Evolutionary conservation across 495 filamentous ascomycete genomes (phyloP), one percentile per base, ranked within the genome.

Genomic region (Xylaria grammica): DNA sequence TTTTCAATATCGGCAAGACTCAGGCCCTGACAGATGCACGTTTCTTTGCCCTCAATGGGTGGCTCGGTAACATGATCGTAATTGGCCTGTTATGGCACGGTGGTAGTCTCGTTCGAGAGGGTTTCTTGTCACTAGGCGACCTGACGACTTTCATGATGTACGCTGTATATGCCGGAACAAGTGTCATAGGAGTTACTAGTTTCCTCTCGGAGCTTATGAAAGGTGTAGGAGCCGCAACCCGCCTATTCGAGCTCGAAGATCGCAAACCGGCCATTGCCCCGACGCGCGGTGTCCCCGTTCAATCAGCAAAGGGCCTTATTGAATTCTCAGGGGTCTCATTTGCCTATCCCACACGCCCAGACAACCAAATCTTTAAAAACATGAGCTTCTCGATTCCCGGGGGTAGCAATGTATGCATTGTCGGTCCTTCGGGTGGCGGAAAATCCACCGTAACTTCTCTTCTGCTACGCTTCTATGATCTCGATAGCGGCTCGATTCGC

Each of bases 181-280:
- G 90, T 78, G 86, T 99, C 65, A 96, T 98, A 67, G 95, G 95
- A 3, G 80, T 99, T 10, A 96, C 93, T 34, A 91, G 90, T 68
- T 99, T 99, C 79, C 97, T 97, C 80, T 97, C 93, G 10, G 95
- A 99, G 74, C 85, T 99, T 20, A 98, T 97, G 95, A 98, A 98
- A 73, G 96, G 96, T 42, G 95, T 97, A 24, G 95, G 95, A 68
- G 95, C 95, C 40, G 96, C 95, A 13, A 94, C 89, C 70, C 91
- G 95, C 27, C 83, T 99, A 7, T 99, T 99, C 72, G 95, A 99
- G 73, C 83, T 99, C 5, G 94, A 98, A 76, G 95, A 99, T 77
- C 90, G 95, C 63, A 85, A 96, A 46, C 89, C 93, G 0, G 90
- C 87, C 2, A 97, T 98, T 58, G 88, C 87, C 13, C 86, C 93